Base-by-base conservation (phyloP, 257 asterid genomes). In the Solanum gracilifrons region DNA sequence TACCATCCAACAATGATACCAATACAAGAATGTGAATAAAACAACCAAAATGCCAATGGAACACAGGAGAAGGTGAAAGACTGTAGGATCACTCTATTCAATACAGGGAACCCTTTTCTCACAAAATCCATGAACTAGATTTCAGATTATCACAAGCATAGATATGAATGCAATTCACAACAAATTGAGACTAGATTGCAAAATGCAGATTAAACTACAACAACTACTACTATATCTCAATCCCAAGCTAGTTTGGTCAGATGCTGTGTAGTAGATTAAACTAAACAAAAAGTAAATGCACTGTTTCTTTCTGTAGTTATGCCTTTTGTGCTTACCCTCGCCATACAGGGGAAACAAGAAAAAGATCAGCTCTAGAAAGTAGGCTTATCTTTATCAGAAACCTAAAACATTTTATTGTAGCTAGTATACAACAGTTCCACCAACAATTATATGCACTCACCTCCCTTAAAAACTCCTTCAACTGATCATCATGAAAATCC, bases 391-490 rank as follows among this genome's bases (percentile, higher is more conserved):
- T 82, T 48, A 82, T 48, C 37, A 12, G 7, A 48, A 48, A 48
- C 85, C 85, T 48, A 82, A 3, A 10, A 3, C 39, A 48, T 48
- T 80, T 31, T 48, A 43, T 15, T 9, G 84, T 41, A 51, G 69
- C 69, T n/a, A 80, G 41, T 39, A 46, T 27, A 80, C 8, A 82
- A 29, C 69, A 82, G 69, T 48, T 48, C 11, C 0, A 48, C 55
- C 74, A 77, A 36, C 48, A 64, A 73, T 79, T 11, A 33, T 10
- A 71, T 43, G 79, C 62, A 7, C 94, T 80, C 89, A 96, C 99
- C 99, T 97, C 99, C 91, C 99, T 90, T 37, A 95, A 90, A 86
- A 97, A 97, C 92, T 97, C 99, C 91, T 92, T 97, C 90, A 97
- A 87, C 88, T 93, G 98, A 89, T 97, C 99, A 71, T 96, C 98